A percentile compares a stretch with the other conserved stretches of the same genome.
phyloP scores from a whole-genome alignment of 192 early-diverging fungal species.

The Chytriomyces sp. region DNA sequence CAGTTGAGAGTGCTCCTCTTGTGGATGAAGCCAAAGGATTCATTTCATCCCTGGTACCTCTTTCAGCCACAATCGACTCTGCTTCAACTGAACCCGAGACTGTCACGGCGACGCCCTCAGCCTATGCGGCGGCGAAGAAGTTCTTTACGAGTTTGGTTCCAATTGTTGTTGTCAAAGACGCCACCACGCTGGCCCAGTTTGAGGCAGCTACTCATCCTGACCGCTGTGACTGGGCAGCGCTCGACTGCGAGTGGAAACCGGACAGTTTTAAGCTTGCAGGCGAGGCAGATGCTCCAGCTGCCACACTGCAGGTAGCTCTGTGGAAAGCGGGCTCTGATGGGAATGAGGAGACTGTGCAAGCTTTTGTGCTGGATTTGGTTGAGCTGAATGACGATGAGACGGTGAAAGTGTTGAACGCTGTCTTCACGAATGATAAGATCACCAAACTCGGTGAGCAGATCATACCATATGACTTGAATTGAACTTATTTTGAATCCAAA shows the following conservation, averaged over 20 bases:
- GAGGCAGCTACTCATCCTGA: neutral
- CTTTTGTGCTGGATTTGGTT: slow-evolving; percentile 11
- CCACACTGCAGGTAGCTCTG: slow-evolving; percentile 18
- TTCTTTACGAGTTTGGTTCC: neutral
- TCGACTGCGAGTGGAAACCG: slow-evolving; percentile 27
- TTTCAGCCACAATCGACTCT: too few species aligned
- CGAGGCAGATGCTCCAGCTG: slow-evolving; percentile 15
- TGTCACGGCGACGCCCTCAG: neutral
- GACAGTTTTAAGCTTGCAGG: slow-evolving; percentile 16
- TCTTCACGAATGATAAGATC: neutral
- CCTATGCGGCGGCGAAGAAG: neutral
- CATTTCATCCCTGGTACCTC: too few species aligned
- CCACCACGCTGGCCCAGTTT: neutral
- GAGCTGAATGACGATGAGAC: neutral
- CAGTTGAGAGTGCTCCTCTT: too few species aligned
- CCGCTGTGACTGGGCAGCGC: slow-evolving; percentile 7
- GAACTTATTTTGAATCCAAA: too few species aligned
- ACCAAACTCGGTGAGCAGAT: slow-evolving; percentile 8
- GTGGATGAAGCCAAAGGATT: too few species aligned
- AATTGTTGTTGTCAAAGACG: slow-evolving; percentile 5
- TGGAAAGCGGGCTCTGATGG: neutral
- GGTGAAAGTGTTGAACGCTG: neutral
- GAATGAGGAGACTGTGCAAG: neutral
- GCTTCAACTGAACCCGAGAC: neutral
- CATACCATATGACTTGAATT: neutral